Base-by-base conservation (phyloP, 331 rosid genomes). In the Malus hybrid region DNA sequence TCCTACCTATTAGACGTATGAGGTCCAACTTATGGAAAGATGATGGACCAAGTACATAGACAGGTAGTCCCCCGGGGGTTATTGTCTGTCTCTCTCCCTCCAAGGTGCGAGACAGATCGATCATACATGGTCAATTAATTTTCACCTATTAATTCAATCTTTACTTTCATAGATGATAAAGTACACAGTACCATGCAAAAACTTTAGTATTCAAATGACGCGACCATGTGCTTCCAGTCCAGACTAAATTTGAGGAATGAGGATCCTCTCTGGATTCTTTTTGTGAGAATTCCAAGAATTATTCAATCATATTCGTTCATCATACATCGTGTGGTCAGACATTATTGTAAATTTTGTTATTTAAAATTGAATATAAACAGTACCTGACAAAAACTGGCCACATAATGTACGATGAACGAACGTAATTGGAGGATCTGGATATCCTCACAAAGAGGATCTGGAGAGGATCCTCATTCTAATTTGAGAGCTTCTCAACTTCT, bases 61-160 rank as follows among this genome's bases (percentile, higher is more conserved):
- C 67, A 46, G 81, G 75, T 80, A 71, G 81, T 82, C 56, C 14
- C 44, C 48, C 14, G 48, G 79, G 79, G 84, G 85, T 86, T 84
- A 75, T 70, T 84, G 67, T 79, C 75, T 55, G 26, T 68, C 69
- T 66, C 8, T 74, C 62, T 68, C 16, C 72, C 33, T 19, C 60
- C 72, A 36, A 86, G 86, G 87, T 88, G 90, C 83, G 77, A 81
- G 81, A 84, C 91, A 89, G 88, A 66, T 84, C 77, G 88, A 66
- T 80, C 72, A 86, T 76, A 68, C 60, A 74, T 32, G 48, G 8
- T 4, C 11, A 20, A 3, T 4, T 12, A 61, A 24, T 60, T 10
- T 63, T 63, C 44, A 63, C 3, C 44, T 32, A 30, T 63, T 15
- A 32, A 30, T 16, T 32, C 68, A 64, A 75, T 73, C 58, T 46